A percentile compares a stretch with the other conserved stretches of the same genome.
phyloP scores from a whole-genome alignment of 2,329 filamentous ascomycete genomes.

The Alternaria longipes region DNA sequence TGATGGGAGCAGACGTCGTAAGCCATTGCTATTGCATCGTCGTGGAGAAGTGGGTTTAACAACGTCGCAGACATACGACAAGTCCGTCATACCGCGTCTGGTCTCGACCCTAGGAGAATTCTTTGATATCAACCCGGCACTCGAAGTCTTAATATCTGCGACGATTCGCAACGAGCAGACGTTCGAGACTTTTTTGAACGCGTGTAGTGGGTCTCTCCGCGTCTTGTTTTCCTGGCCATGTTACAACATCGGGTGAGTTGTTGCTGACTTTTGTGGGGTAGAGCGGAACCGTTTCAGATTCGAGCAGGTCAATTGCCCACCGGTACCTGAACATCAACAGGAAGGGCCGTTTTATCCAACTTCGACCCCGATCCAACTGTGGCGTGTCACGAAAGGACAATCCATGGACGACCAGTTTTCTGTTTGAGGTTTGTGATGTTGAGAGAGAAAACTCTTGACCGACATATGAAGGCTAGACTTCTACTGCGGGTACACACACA shows the following conservation, averaged over 20 bases:
- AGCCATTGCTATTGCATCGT: constrained; percentile 35
- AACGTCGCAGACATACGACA: constrained; percentile 71
- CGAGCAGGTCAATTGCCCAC: constrained; percentile 43
- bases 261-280: constrained; percentile 52
- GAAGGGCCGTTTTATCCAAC: constrained; percentile 72
- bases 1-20: constrained; percentile 78
- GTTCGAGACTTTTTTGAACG: constrained; percentile 69
- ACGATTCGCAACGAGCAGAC: constrained; percentile 76
- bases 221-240: constrained; percentile 25
- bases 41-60: constrained; percentile 24
- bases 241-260: constrained; percentile 35
- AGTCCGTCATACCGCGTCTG: constrained; percentile 68
- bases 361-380: constrained; percentile 67
- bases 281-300: constrained; percentile 50
- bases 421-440: constrained; percentile 27
- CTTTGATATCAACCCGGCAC: constrained; percentile 64
- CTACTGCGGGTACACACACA: constrained; percentile 18
- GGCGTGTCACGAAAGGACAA: constrained; percentile 50
- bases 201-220: constrained; percentile 62
- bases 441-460: constrained; percentile 19
- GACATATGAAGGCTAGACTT: constrained; percentile 33
- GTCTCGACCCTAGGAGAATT: constrained; percentile 71
- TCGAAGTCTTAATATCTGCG: constrained; percentile 72
- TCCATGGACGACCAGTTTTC: constrained; percentile 34
- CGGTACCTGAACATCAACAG: constrained; percentile 55